phyloP scores from a whole-genome alignment of 2,329 filamentous ascomycete genomes.

The Gnomoniopsis sp. region DNA sequence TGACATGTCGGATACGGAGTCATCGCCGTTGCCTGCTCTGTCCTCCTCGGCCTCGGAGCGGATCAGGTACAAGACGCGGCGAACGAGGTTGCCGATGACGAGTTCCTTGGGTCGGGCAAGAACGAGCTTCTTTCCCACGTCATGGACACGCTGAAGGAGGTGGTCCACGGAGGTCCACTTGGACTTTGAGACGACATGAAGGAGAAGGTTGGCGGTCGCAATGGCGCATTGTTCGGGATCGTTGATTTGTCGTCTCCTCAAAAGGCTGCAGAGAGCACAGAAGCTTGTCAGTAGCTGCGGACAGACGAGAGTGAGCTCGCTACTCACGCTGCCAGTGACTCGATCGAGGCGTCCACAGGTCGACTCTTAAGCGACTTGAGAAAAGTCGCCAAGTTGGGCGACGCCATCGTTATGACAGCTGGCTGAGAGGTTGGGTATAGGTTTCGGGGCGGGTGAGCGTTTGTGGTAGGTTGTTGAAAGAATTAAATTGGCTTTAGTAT shows the following conservation, averaged over 20 bases:
- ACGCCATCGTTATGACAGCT: slow-evolving; percentile 46
- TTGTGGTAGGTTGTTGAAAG: no score
- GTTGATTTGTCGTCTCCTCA: slow-evolving; percentile 87
- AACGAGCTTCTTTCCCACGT: slow-evolving; percentile 73
- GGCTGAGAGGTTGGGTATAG: not conserved
- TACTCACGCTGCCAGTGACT: slow-evolving; percentile 76
- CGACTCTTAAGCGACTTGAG: slow-evolving; percentile 74
- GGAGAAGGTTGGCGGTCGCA: slow-evolving; percentile 83
- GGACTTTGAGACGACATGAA: slow-evolving; percentile 79
- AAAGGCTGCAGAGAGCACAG: slow-evolving; percentile 53
- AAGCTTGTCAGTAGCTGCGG: not conserved
- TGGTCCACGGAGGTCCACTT: slow-evolving; percentile 74
- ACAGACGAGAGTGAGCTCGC: not conserved
- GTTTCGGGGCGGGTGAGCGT: not conserved
- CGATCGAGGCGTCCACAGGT: slow-evolving; percentile 76
- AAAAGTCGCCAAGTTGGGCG: slow-evolving; percentile 64
- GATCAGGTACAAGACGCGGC: slow-evolving; percentile 84
- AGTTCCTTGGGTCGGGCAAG: slow-evolving; percentile 86
- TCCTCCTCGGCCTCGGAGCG: slow-evolving; percentile 87
- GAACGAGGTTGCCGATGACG: slow-evolving; percentile 90
- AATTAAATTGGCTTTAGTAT: no score
- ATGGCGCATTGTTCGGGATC: slow-evolving; percentile 86
- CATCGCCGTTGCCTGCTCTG: slow-evolving; percentile 59
- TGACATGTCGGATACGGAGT: slow-evolving; percentile 50
- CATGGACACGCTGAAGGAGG: slow-evolving; percentile 76